Conservation (phyloP, 83 land plant species). For the Picea mariana region DNA sequence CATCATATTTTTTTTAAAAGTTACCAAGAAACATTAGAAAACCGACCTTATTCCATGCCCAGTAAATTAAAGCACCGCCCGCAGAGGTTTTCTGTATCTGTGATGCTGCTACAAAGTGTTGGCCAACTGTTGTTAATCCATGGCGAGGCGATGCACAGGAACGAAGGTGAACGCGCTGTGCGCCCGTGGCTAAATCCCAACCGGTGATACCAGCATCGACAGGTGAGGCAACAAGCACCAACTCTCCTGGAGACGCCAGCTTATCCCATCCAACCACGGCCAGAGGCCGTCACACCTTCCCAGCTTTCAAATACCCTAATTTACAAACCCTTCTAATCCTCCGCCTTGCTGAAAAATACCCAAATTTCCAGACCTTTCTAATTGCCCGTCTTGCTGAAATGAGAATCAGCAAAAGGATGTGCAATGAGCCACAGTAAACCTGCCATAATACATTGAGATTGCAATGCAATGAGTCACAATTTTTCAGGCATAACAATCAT, state of each 20-base stretch:
- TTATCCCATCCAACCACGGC: conserved; percentile 15
- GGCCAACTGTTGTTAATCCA: conserved; percentile 68
- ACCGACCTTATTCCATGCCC: conserved; percentile 83
- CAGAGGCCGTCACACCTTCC: conserved; percentile 12
- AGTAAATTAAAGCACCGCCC: conserved; percentile 69
- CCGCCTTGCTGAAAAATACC: too few species aligned
- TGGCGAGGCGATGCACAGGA: conserved; percentile 82
- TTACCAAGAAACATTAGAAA: conserved; percentile 6
- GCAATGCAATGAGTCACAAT: too few species aligned
- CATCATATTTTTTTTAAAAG: too few species aligned
- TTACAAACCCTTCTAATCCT: not conserved
- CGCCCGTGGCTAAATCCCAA: conserved; percentile 80
- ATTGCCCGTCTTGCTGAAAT: too few species aligned
- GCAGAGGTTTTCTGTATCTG: conserved; percentile 60
- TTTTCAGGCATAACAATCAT: too few species aligned
- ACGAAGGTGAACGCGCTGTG: conserved; percentile 60
- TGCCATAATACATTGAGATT: too few species aligned
- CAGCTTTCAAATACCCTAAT: conserved; percentile 1
- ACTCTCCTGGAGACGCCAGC: conserved; percentile 24
- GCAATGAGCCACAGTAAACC: too few species aligned
- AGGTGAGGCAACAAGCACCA: conserved; percentile 72
- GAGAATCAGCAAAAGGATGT: too few species aligned
- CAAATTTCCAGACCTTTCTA: too few species aligned
- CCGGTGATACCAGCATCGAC: conserved; percentile 80
- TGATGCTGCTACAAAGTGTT: conserved; percentile 72